A percentile compares a stretch with the other conserved stretches of the same genome.
These are phyloP conservation scores for Codiaeum variegatum DNA, from an alignment of 441 rosid genomes.

Conservation along the genomic window DNA sequence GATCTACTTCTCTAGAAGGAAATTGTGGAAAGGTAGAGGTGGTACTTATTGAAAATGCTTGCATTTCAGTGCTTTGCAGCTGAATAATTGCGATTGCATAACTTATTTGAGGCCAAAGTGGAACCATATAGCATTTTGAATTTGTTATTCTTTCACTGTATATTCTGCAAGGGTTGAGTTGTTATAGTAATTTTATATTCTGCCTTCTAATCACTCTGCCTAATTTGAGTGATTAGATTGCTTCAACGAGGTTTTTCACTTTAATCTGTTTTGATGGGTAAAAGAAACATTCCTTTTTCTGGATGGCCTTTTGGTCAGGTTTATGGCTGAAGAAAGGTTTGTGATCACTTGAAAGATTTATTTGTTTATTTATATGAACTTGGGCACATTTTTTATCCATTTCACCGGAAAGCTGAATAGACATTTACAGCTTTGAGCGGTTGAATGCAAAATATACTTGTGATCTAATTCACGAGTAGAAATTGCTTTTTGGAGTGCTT, in stretches of 20 bases:
- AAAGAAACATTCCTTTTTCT: neutral
- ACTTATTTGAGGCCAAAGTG: neutral
- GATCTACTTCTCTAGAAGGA: neutral
- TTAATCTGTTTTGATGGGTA: neutral
- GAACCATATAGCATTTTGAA: neutral
- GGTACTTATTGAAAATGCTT: neutral
- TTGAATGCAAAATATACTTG: neutral
- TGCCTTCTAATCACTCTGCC: neutral
- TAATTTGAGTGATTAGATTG: neutral
- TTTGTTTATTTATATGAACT: neutral
- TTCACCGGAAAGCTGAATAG: neutral
- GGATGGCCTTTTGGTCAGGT: neutral
- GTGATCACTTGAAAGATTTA: neutral
- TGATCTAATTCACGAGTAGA: neutral
- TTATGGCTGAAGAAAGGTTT: neutral
- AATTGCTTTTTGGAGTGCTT: neutral
- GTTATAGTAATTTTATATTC: neutral
- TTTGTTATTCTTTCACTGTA: neutral
- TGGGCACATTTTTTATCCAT: neutral
- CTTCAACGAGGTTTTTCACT: neutral
- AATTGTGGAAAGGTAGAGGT: neutral
- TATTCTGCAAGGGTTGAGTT: neutral
- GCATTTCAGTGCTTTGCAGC: neutral
- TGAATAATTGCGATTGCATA: neutral
- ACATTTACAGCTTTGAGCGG: neutral